These are phyloP conservation scores for Vaccinium darrowii DNA, from an alignment of 148 eudicot genomes.

Conservation along the genomic window DNA sequence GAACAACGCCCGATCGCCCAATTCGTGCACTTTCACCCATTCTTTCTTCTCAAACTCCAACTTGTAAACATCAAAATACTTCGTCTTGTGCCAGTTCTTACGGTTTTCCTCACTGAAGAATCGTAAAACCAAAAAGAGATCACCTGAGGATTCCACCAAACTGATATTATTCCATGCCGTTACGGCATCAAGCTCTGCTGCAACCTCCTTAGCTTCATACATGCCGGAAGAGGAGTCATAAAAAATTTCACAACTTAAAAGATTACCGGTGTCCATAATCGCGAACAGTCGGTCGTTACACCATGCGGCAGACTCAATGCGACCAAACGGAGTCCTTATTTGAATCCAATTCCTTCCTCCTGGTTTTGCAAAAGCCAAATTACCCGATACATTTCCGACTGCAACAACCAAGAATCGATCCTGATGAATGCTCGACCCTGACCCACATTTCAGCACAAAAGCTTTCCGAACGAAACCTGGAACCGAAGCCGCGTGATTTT, in stretches of 20 bases:
- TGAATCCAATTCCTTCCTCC: constrained; percentile 21
- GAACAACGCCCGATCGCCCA: constrained; percentile 21
- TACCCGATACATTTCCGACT: constrained; percentile 18
- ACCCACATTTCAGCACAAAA: constrained; percentile 11
- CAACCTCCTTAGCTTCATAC: constrained; percentile 11
- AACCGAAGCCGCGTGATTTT: constrained; percentile 15
- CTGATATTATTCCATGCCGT: constrained; percentile 3
- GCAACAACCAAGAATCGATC: constrained; percentile 15
- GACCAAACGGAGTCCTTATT: constrained; percentile 20
- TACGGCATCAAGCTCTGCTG: neutral
- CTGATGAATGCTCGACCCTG: neutral
- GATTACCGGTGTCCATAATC: constrained; percentile 2
- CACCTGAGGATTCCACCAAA: constrained; percentile 15
- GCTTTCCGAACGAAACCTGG: constrained; percentile 23
- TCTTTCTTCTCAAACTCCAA: constrained; percentile 18
- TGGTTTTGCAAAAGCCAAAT: constrained; percentile 22
- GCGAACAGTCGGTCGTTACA: constrained; percentile 2
- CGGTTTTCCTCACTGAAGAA: neutral
- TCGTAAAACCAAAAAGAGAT: constrained; percentile 20
- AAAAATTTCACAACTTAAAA: constrained; percentile 9
- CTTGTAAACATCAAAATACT: constrained; percentile 1
- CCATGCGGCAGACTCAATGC: constrained; percentile 23
- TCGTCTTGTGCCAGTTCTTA: constrained; percentile 13
- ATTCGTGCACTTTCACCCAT: constrained; percentile 10
- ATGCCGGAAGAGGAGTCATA: neutral